Percentiles rank a stretch among this genome's conserved stretches.
phyloP scores from a whole-genome alignment of 306 rosid genomes.

The Quercus parvula region DNA sequence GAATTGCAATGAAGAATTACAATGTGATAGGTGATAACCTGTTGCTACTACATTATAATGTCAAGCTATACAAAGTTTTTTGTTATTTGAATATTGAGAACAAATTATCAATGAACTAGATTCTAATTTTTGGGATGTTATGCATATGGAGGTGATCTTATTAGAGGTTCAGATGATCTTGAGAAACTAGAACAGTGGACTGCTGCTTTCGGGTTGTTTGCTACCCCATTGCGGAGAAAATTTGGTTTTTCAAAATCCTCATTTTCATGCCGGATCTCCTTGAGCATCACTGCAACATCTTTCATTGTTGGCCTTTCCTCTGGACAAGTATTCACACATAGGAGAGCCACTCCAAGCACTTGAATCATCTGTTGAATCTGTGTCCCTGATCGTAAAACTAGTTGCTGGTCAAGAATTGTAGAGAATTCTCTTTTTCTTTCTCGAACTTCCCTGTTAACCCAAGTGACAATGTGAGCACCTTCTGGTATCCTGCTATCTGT shows the following conservation, averaged over 20 bases:
- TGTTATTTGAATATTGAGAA: slow-evolving; percentile 15
- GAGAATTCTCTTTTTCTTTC: slow-evolving; percentile 51
- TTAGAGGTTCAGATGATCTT: slow-evolving; percentile 76
- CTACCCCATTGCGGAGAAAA: slow-evolving; percentile 41
- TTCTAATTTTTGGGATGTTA: slow-evolving; percentile 26
- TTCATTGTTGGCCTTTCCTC: slow-evolving; percentile 90
- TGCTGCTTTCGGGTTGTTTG: slow-evolving; percentile 49
- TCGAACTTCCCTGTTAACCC: slow-evolving; percentile 69
- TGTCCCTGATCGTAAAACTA: slow-evolving; percentile 70
- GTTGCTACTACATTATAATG: slow-evolving; percentile 26
- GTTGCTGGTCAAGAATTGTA: slow-evolving; percentile 69
- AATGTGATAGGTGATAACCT: neutral
- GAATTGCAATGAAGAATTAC: neutral
- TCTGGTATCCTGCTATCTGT: slow-evolving; percentile 71
- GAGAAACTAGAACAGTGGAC: slow-evolving; percentile 88
- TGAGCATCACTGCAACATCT: slow-evolving; percentile 87
- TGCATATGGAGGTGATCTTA: slow-evolving; percentile 52
- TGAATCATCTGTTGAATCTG: slow-evolving; percentile 89
- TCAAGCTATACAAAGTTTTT: slow-evolving; percentile 45
- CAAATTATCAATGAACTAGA: slow-evolving; percentile 23
- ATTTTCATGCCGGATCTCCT: slow-evolving; percentile 67
- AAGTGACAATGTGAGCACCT: slow-evolving; percentile 65
- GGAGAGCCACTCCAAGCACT: slow-evolving; percentile 87
- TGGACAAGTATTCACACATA: slow-evolving; percentile 73
- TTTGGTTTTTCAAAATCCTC: slow-evolving; percentile 66